Base-by-base conservation (phyloP, 306 rosid genomes). In the Trifolium dubium region DNA sequence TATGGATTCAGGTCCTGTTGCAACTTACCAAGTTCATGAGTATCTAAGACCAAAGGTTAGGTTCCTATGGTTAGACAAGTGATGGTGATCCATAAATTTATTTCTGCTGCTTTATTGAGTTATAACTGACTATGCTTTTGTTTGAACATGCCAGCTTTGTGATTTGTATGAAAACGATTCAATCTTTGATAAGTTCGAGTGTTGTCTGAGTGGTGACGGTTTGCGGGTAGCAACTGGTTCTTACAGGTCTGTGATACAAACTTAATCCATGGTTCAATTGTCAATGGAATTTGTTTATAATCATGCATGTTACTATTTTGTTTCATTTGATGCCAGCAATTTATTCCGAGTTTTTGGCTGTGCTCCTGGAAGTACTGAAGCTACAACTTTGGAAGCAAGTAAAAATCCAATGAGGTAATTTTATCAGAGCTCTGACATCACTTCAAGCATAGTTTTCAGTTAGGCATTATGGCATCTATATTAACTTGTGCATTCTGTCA, bases 1-100 rank as follows among this genome's bases (percentile, higher is more conserved):
- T 74, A 95, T 95, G 99, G 99, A 95, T 86, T 86, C 99, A 11
- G 98, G 98, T 47, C 99, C 99, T 0, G 93, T 95, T 68, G 69
- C 92, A 58, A 86, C 99, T 82, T 95, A 92, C 86, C 98, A 90
- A 88, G 99, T 92, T 83, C 99, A 95, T 39, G 99, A 95, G 83
- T 77, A 92, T 84, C 69, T 95, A 39, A 88, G 99, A 83, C 99
- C 99, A 12, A 95, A 88, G 99, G 99, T 95, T 61, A 81, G 80
- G 64, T 71, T 75, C 71, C 11, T 55, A 47, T 74, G 19, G 51
- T 32, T 80, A 28, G 23, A 55, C 18, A 56, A 41, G 59, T 28
- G 55, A 70, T 50, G 58, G 56, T 73, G 44, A 67, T 14, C 30
- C 3, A 0, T 53, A 79, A 37, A 75, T 59, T 71, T 59, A 10